Percentiles rank a stretch among this genome's conserved stretches.
Conservation (phyloP, 768 basidiomycete genomes). For the Kwoniella dejecticola region DNA sequence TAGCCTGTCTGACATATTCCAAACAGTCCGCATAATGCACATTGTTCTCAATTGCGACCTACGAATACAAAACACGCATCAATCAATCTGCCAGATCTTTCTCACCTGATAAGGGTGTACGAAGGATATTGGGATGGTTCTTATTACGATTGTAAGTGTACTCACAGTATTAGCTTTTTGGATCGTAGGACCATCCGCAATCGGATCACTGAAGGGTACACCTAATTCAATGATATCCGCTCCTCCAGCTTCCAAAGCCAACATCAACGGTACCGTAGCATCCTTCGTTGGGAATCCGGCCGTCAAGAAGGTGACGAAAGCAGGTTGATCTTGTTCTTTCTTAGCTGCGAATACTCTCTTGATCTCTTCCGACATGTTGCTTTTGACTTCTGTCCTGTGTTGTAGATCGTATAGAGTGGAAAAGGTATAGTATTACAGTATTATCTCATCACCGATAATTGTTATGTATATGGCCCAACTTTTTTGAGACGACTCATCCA, state of each 20-base stretch:
- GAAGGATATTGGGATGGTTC: too few relatives aligned
- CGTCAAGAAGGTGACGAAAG: constrained; percentile 76
- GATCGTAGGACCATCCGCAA: constrained; percentile 91
- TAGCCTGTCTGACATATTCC: constrained; percentile 72
- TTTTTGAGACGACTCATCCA: too few relatives aligned
- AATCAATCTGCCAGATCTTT: too few relatives aligned
- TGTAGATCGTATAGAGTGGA: too few relatives aligned
- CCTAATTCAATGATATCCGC: constrained; percentile 94
- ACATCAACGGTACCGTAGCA: constrained; percentile 81
- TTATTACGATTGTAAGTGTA: constrained; percentile 33
- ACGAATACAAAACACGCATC: neutral
- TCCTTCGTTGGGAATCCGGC: constrained; percentile 81
- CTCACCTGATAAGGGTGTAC: too few relatives aligned
- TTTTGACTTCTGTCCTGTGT: neutral
- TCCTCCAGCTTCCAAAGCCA: constrained; percentile 91
- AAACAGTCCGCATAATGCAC: constrained; percentile 77
- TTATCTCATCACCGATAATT: too few relatives aligned
- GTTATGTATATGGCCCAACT: too few relatives aligned
- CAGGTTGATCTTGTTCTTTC: constrained; percentile 53
- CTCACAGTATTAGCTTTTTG: constrained; percentile 90
- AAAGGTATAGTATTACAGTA: too few relatives aligned
- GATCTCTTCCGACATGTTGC: constrained; percentile 67
- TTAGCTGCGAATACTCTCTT: constrained; percentile 71
- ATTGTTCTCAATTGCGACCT: constrained; percentile 82
- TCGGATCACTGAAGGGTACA: constrained; percentile 93